phyloP scores from a whole-genome alignment of 495 filamentous ascomycete genomes.

The Penicillium nucicola region DNA sequence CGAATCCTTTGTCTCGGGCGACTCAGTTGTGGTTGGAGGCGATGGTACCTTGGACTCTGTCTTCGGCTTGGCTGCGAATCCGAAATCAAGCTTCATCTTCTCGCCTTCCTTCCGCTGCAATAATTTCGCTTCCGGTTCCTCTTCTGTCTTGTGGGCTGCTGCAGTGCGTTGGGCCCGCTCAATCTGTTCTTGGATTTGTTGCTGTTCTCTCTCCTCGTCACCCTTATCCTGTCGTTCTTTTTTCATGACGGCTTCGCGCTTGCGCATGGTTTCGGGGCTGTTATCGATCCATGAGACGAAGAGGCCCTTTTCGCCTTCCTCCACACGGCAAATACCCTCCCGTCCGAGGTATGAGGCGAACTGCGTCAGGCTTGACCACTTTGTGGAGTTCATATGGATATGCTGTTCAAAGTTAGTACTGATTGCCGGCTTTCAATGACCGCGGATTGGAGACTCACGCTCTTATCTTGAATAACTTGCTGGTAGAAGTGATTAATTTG shows the following conservation, averaged over 20 bases:
- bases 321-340: constrained; percentile 80
- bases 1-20: constrained; percentile 14
- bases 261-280: constrained; percentile 73
- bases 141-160: constrained; percentile 39
- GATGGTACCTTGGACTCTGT: constrained; percentile 29
- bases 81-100: constrained; percentile 79
- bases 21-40: constrained; percentile 13
- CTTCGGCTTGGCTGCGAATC: constrained; percentile 38
- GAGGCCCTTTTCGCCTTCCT: constrained; percentile 83
- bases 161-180: constrained; percentile 56
- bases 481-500: constrained; percentile 92
- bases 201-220: constrained; percentile 85
- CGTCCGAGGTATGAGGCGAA: constrained; percentile 81
- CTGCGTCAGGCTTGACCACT: constrained; percentile 80
- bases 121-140: constrained; percentile 38
- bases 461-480: constrained; percentile 53
- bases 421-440: too few relatives aligned
- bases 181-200: constrained; percentile 75
- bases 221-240: constrained; percentile 84
- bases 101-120: constrained; percentile 72
- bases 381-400: constrained; percentile 89
- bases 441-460: too few relatives aligned
- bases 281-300: constrained; percentile 90
- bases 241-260: constrained; percentile 74
- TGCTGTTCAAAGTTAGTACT: constrained; percentile 50